These are phyloP conservation scores for Xylaria sp. DNA, from an alignment of 2,329 filamentous ascomycete species.

Conservation along the genomic window DNA sequence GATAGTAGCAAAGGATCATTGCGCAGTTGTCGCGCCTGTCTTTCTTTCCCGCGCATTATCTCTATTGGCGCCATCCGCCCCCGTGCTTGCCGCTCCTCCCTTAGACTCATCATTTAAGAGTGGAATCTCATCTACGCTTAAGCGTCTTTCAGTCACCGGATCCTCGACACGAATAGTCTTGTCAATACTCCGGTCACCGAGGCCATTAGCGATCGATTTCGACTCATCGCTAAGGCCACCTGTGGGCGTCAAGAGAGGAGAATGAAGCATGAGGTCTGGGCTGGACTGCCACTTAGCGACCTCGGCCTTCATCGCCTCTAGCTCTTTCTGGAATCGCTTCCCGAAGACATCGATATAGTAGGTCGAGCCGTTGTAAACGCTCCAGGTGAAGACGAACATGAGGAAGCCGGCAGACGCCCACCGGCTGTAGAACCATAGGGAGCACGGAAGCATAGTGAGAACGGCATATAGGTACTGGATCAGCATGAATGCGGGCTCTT, in stretches of 20 bases:
- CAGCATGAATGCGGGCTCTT: conserved; percentile 93
- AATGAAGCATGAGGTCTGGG: conserved; percentile 58
- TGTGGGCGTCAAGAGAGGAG: conserved; percentile 54
- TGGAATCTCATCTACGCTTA: conserved; percentile 65
- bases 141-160: conserved; percentile 41
- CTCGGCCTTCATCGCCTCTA: conserved; percentile 88
- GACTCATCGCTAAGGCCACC: conserved; percentile 40
- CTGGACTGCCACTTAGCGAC: conserved; percentile 86
- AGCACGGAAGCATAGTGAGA: conserved; percentile 92
- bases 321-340: conserved; percentile 93
- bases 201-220: conserved; percentile 29
- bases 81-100: conserved; percentile 50
- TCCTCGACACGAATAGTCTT: conserved; percentile 43
- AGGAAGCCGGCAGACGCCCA: conserved; percentile 83
- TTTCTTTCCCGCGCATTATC: conserved; percentile 62
- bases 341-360: conserved; percentile 99
- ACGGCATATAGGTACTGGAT: conserved; percentile 95
- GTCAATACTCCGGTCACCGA: conserved; percentile 37
- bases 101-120: conserved; percentile 61
- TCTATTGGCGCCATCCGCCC: conserved; percentile 57
- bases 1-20: not conserved
- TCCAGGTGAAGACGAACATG: conserved; percentile 87
- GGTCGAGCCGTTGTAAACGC: conserved; percentile 94
- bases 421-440: conserved; percentile 91
- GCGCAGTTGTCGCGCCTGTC: conserved; percentile 39